Evolutionary conservation across 2,329 filamentous ascomycete genomes (phyloP), one percentile per base, ranked within the genome.

Genomic region (Hymenoscyphus occultus): DNA sequence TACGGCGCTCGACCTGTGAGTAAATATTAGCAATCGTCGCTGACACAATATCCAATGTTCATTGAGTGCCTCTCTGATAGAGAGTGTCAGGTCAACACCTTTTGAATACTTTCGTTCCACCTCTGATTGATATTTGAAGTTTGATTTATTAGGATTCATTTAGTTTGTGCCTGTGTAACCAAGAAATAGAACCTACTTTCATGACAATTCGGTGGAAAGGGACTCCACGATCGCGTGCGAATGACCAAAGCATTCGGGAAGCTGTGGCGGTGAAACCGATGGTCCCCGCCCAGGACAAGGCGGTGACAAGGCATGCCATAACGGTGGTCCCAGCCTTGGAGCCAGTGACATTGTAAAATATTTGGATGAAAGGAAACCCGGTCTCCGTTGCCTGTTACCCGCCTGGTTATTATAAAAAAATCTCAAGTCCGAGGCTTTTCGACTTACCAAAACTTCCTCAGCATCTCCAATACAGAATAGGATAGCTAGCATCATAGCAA

Each of bases 361-460:
- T 80, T 56, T 84, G 78, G 71, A 88, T 86, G 68, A 86, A 86
- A 0, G 86, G 84, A 58, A 83, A 84, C 0, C 80, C 80, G 0
- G 83, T 84, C 0, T 78, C 77, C 32, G 32, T 35, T 35, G 5
- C 5, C 32, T 35, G 32, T 35, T 5, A 35, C 7, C 32, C 1
- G 5, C 7, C 32, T 35, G 32, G 32, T 35, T 35, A 35, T 35
- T 35, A 35, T 35, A 22, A 22, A 35, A 35, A 35, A 9, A 5
- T 9, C 7, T 35, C 2, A 35, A 9, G 32, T 35, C 32, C 32
- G 35, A 35, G 5, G 1, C 35, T 7, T 35, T 28, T 3, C 28
- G 5, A 0, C 79, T 80, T 0, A 74, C 73, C 2, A 84, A 72
- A 0, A 81, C 78, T 0, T 69, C 70, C 12, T 80, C 74, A n/a